A percentile compares a stretch with the other conserved stretches of the same genome.
These are phyloP conservation scores for Ceratocystis destructans DNA, from an alignment of 2,329 filamentous ascomycete species.

Conservation along the genomic window DNA sequence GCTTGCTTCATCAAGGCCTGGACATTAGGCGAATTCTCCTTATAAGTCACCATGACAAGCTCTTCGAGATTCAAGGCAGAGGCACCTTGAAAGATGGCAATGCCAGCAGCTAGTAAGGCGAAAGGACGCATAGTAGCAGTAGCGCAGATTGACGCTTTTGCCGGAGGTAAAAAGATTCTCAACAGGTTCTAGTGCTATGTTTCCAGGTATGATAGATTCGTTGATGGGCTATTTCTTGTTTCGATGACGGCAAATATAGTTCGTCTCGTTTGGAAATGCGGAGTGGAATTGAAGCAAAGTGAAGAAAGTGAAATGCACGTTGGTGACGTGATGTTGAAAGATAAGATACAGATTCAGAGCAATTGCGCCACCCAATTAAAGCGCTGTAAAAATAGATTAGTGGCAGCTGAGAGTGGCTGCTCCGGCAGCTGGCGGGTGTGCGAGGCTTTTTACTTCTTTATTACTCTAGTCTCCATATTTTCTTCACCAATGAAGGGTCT, in stretches of 20 bases:
- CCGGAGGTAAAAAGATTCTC: not conserved
- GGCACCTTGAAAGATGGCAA: slow-evolving; percentile 45
- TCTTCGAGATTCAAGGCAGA: slow-evolving; percentile 55
- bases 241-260: not conserved
- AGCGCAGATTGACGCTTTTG: slow-evolving; percentile 10
- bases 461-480: no score
- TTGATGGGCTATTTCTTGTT: no score
- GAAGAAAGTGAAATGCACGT: not conserved
- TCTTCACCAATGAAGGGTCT: no score
- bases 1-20: slow-evolving; percentile 54
- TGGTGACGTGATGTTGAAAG: not conserved
- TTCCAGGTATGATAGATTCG: not conserved
- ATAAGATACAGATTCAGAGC: not conserved
- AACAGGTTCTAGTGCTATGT: not conserved
- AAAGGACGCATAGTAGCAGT: slow-evolving; percentile 50
- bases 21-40: slow-evolving; percentile 50
- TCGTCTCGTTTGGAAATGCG: not conserved
- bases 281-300: not conserved
- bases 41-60: slow-evolving; percentile 66
- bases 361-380: not conserved
- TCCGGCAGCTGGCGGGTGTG: not conserved
- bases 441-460: no score
- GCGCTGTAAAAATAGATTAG: not conserved
- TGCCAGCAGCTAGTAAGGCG: slow-evolving; percentile 38
- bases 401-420: not conserved